phyloP scores from a whole-genome alignment of 2,329 filamentous ascomycete species.

The Diplodia corticola region DNA sequence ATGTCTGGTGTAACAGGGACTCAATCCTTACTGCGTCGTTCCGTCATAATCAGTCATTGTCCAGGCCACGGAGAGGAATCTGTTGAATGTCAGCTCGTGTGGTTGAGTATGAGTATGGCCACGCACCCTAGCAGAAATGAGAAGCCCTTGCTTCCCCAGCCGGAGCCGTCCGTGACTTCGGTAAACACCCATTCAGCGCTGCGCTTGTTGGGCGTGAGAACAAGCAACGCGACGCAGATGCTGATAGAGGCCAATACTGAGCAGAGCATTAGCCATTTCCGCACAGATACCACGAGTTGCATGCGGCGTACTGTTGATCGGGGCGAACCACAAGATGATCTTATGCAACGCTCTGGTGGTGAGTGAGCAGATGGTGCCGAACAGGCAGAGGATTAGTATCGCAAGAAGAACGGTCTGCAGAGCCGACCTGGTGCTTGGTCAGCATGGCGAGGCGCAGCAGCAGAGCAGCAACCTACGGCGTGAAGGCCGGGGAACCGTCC shows the following conservation, averaged over 20 bases:
- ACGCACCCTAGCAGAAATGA: constrained; percentile 62
- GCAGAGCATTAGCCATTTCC: constrained; percentile 19
- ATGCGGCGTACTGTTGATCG: constrained; percentile 57
- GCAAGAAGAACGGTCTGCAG: constrained; percentile 60
- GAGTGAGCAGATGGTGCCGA: constrained; percentile 63
- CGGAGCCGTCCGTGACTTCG: constrained; percentile 61
- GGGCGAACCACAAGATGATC: constrained; percentile 65
- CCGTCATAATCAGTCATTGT: constrained; percentile 71
- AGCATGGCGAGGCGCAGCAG: not conserved
- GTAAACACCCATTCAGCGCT: constrained; percentile 62
- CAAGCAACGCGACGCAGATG: constrained; percentile 60
- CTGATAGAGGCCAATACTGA: constrained; percentile 59
- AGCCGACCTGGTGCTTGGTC: constrained; percentile 49
- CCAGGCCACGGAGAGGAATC: constrained; percentile 58
- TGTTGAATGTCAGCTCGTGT: constrained; percentile 30
- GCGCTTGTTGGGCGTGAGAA: constrained; percentile 61
- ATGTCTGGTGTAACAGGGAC: not conserved
- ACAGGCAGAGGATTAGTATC: constrained; percentile 55
- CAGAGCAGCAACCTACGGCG: constrained; percentile 53
- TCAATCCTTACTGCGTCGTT: constrained; percentile 57
- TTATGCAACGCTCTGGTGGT: constrained; percentile 61
- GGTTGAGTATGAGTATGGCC: constrained; percentile 21
- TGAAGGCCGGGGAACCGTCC: constrained; percentile 54
- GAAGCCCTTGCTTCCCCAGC: constrained; percentile 62
- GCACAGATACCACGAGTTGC: too few species aligned